Conservation (phyloP, 805 yeast genomes). For the Helenozyma baotianmanensis region DNA sequence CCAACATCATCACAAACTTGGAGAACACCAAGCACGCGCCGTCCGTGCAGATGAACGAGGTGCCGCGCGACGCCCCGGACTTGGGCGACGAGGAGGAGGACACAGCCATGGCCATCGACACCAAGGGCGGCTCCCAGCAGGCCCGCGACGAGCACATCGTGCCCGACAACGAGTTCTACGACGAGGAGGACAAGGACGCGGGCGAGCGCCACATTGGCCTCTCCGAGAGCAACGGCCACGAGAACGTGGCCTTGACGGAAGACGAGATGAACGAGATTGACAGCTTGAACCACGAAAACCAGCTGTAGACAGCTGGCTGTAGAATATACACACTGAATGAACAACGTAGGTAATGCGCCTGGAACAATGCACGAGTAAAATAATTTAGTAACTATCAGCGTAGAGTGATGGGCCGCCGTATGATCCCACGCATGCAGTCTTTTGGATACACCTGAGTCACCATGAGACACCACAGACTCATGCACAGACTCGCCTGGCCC, state of each 20-base stretch:
- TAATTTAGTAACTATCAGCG: too few species aligned
- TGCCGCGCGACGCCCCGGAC: constrained; percentile 86
- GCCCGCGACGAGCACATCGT: constrained; percentile 74
- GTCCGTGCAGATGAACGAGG: constrained; percentile 88
- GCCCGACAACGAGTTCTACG: constrained; percentile 75
- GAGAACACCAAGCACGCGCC: constrained; percentile 95
- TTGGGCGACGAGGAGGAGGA: constrained; percentile 86
- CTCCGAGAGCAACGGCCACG: constrained; percentile 3
- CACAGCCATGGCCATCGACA: constrained; percentile 70
- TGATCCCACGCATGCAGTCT: too few species aligned
- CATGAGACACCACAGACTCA: too few species aligned
- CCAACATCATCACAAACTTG: constrained; percentile 70
- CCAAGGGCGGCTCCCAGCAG: constrained; percentile 84
- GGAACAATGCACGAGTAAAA: too few species aligned
- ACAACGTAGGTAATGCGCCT: too few species aligned
- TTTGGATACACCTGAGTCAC: too few species aligned
- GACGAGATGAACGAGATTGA: constrained; percentile 37
- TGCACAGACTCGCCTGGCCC: too few species aligned
- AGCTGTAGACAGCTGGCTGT: not conserved
- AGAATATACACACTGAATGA: too few species aligned
- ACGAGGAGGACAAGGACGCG: constrained; percentile 49
- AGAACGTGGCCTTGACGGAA: constrained; percentile 23
- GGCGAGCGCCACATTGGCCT: constrained; percentile 29
- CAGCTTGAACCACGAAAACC: constrained; percentile 23
- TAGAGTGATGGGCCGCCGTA: too few species aligned